Evolutionary conservation across 1,284 basidiomycete species (phyloP).

Genomic region (Ganoderma meredithae): DNA sequence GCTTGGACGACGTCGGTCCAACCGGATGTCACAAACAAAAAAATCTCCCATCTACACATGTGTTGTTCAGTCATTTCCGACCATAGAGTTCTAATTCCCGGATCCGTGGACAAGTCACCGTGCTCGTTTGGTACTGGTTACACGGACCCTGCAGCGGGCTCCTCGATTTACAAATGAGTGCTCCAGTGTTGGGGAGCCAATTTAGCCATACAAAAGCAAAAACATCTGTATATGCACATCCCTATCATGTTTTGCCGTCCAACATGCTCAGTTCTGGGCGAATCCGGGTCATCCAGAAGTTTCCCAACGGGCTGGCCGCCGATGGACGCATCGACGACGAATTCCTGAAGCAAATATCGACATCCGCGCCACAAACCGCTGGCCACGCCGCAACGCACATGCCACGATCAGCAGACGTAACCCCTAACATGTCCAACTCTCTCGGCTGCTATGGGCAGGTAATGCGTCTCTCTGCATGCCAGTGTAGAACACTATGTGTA

Average conservation of each 20-base stretch:
- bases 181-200: not conserved
- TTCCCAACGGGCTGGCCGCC: not conserved
- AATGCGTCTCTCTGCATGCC: not conserved
- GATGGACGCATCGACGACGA: not conserved
- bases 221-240: not conserved
- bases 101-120: not conserved
- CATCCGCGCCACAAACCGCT: not conserved
- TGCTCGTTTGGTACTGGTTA: not conserved
- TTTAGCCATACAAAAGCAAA: not conserved
- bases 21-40: not conserved
- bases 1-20: not conserved
- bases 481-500: not conserved
- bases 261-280: constrained; percentile 3
- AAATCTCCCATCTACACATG: not conserved
- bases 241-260: not conserved
- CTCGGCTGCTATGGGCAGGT: not conserved
- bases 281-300: not conserved
- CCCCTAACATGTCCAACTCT: not conserved
- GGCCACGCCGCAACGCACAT: not conserved
- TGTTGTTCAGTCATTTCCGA: not conserved
- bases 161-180: not conserved
- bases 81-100: constrained; percentile 1
- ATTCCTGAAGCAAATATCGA: not conserved
- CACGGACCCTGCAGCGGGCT: not conserved
- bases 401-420: not conserved